Conservation (phyloP, 768 basidiomycete species). For the Rhodotorula paludigena region DNA sequence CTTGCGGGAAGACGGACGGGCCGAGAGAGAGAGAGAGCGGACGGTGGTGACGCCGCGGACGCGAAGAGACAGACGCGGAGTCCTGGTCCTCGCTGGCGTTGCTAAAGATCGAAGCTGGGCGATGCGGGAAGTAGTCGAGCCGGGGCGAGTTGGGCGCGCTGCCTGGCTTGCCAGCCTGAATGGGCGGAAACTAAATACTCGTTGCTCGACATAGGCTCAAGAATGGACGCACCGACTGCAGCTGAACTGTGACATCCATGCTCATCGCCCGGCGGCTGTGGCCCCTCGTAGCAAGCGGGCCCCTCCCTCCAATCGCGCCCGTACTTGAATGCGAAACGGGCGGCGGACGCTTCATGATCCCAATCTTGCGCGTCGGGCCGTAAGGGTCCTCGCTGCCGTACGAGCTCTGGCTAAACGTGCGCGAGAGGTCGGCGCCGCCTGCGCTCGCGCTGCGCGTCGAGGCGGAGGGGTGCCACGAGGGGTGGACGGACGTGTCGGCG, state of each 20-base stretch:
- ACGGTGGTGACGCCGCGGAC: conserved; percentile 25
- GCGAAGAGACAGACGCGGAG: background rate
- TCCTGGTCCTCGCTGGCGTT: conserved; percentile 21
- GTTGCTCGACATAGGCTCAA: too few species aligned
- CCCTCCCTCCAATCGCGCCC: background rate
- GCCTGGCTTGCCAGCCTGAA: conserved; percentile 1
- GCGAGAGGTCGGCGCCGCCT: conserved; percentile 14
- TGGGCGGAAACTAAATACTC: too few species aligned
- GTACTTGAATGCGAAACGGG: conserved; percentile 10
- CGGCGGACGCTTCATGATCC: conserved; percentile 1
- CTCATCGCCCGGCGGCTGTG: conserved; percentile 31
- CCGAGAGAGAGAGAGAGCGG: conserved; percentile 35
- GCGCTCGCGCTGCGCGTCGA: conserved; percentile 4
- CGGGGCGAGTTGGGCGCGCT: conserved; percentile 15
- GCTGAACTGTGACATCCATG: conserved; percentile 23
- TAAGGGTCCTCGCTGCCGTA: background rate
- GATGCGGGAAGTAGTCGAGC: conserved; percentile 6
- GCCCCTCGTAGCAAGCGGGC: conserved; percentile 9
- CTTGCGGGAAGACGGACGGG: conserved; percentile 32
- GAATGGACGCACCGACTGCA: background rate
- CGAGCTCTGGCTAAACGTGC: background rate
- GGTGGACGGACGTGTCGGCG: background rate
- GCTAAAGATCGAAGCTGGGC: conserved; percentile 25
- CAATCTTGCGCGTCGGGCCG: background rate
- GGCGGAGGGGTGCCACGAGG: background rate